A percentile compares a stretch with the other conserved stretches of the same genome.
Conservation (phyloP, 1,284 basidiomycete species). For the Sphagnurus paluster region DNA sequence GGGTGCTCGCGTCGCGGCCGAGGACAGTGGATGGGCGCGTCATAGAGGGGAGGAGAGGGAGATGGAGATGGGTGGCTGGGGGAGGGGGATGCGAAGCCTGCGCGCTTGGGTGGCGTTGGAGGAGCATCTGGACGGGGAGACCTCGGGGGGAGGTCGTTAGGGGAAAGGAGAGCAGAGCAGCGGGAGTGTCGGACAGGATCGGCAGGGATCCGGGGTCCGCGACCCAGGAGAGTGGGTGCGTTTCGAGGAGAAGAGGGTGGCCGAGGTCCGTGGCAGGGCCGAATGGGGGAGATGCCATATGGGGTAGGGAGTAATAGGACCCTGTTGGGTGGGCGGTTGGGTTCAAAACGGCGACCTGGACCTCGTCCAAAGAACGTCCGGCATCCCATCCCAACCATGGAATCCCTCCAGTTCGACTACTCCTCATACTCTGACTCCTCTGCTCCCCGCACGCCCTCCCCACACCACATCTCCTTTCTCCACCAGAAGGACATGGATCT, state of each 20-base stretch:
- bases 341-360: constrained; percentile 15
- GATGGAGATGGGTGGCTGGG: neutral
- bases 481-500: constrained; percentile 38
- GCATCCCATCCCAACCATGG: constrained; percentile 41
- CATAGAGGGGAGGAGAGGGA: neutral
- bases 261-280: constrained; percentile 19
- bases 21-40: neutral
- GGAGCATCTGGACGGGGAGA: no score
- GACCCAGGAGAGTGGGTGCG: constrained; percentile 22
- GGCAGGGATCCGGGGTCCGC: no score
- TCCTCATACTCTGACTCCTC: constrained; percentile 57
- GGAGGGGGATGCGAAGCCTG: no score
- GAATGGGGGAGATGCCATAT: constrained; percentile 18
- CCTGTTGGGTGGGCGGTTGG: constrained; percentile 8
- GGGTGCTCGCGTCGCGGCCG: no score
- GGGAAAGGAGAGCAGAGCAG: constrained; percentile 6
- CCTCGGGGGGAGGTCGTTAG: no score
- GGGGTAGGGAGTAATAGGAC: constrained; percentile 10
- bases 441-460: constrained; percentile 71
- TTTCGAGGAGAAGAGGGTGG: constrained; percentile 19
- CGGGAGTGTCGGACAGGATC: constrained; percentile 18
- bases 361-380: neutral
- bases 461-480: constrained; percentile 44
- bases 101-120: no score
- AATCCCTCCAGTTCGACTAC: constrained; percentile 63